Conservation (phyloP, 495 filamentous ascomycete species). For the Penicillium macrosclerotiorum region DNA sequence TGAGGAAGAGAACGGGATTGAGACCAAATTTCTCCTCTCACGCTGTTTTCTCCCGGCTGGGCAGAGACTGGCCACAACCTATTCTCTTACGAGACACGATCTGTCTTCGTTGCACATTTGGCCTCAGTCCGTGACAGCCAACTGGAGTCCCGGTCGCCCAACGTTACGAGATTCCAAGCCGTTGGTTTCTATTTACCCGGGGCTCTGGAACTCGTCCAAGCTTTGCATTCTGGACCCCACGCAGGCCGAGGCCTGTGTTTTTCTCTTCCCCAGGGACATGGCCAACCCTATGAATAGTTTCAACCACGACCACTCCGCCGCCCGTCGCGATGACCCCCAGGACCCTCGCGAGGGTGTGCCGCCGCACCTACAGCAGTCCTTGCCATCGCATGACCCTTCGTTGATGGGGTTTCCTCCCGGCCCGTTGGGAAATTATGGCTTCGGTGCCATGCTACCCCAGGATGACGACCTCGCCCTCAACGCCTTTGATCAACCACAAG, state of each 20-base stretch:
- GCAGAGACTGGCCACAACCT: background rate
- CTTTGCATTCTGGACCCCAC: constrained; percentile 27
- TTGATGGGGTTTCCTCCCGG: constrained; percentile 17
- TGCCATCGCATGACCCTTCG: constrained; percentile 13
- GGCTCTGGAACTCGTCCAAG: constrained; percentile 24
- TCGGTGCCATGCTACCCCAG: constrained; percentile 23
- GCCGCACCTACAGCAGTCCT: constrained; percentile 6
- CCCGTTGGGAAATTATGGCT: constrained; percentile 16
- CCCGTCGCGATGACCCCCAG: constrained; percentile 10
- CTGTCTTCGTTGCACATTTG: background rate
- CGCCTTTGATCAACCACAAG: constrained; percentile 16
- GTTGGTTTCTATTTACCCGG: constrained; percentile 23
- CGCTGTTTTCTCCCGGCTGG: background rate
- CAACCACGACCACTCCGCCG: constrained; percentile 5
- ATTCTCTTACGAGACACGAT: background rate
- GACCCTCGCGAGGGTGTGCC: constrained; percentile 2
- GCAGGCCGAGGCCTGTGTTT: constrained; percentile 19
- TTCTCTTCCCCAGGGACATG: constrained; percentile 7
- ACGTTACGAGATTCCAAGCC: constrained; percentile 14
- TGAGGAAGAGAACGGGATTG: constrained; percentile 5
- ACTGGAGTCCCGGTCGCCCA: constrained; percentile 15
- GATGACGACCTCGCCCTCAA: constrained; percentile 17
- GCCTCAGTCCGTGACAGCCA: background rate
- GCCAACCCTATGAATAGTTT: constrained; percentile 17
- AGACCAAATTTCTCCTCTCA: constrained; percentile 6